A percentile compares a stretch with the other conserved stretches of the same genome.
Evolutionary conservation across 2,329 filamentous ascomycete species (phyloP).

Genomic region (Pseudopyrenochaeta lycopersici): DNA sequence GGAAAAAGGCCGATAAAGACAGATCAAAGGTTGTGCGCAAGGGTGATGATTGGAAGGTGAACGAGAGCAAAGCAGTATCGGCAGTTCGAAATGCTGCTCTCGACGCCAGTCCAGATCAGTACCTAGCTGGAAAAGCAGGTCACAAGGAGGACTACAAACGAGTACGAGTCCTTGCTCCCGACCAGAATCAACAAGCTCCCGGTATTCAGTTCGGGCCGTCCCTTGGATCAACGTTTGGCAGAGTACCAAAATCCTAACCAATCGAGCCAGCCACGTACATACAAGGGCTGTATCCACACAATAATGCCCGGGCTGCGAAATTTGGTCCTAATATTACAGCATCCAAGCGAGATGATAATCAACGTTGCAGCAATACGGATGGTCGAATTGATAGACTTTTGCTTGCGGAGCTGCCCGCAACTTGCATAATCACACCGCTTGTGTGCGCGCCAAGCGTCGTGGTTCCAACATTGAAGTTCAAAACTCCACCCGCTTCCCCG

Average conservation of each 20-base stretch:
- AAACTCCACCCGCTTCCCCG: conserved; percentile 26
- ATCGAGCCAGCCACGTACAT: not conserved
- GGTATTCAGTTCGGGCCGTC: conserved; percentile 16
- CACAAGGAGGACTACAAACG: conserved; percentile 37
- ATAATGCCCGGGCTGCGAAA: not conserved
- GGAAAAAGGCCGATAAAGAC: conserved; percentile 45
- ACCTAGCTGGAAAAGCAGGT: conserved; percentile 16
- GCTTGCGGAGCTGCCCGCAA: conserved; percentile 21
- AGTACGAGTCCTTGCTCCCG: conserved; percentile 40
- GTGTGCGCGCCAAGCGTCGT: conserved; percentile 22
- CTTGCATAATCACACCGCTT: conserved; percentile 42
- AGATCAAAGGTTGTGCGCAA: conserved; percentile 45
- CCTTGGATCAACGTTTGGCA: conserved; percentile 9
- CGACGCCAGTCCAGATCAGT: conserved; percentile 28
- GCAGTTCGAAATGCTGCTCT: conserved; percentile 45
- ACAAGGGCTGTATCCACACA: not conserved
- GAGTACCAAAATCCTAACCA: conserved; percentile 9
- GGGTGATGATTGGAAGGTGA: conserved; percentile 54
- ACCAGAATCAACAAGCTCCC: conserved; percentile 1
- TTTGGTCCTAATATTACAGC: conserved; percentile 3
- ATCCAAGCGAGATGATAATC: not conserved
- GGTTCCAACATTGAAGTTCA: conserved; percentile 1
- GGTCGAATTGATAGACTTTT: not conserved
- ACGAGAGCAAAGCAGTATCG: conserved; percentile 54
- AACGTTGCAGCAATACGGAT: not conserved